Conservation (phyloP, 768 basidiomycete genomes). For the Termitomyces sp. region DNA sequence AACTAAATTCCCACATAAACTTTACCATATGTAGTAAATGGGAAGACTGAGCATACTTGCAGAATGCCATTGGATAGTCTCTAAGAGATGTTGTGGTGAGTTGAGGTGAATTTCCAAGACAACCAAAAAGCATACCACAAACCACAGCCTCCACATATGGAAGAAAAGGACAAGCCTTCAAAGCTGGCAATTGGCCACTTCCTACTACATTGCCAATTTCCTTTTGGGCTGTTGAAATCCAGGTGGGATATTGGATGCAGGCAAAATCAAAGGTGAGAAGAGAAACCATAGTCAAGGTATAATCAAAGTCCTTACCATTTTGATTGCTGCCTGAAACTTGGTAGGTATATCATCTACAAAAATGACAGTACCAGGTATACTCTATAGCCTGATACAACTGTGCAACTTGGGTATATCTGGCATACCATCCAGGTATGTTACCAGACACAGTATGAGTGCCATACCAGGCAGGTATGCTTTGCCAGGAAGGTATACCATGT, state of each 20-base stretch:
- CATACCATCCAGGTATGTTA: no score
- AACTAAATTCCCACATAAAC: not conserved
- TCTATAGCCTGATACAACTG: no score
- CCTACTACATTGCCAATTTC: not conserved
- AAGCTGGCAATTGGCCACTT: not conserved
- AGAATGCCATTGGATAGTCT: not conserved
- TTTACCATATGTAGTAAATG: not conserved
- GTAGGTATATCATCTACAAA: no score
- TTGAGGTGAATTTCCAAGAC: not conserved
- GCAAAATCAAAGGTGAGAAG: not conserved
- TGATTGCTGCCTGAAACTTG: not conserved
- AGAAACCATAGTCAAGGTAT: not conserved
- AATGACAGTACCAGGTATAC: no score
- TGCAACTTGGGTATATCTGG: no score
- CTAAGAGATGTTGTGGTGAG: not conserved
- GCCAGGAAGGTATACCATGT: no score
- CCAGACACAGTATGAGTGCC: no score
- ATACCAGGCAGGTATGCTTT: no score
- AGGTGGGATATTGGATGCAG: not conserved
- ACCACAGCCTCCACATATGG: not conserved
- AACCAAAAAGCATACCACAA: not conserved
- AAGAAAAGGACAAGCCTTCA: not conserved
- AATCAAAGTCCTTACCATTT: not conserved
- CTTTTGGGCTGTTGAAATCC: not conserved
- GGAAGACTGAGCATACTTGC: not conserved